These are phyloP conservation scores for Sordariomycetes sp. DNA, from an alignment of 2,329 filamentous ascomycete species.

Conservation along the genomic window DNA sequence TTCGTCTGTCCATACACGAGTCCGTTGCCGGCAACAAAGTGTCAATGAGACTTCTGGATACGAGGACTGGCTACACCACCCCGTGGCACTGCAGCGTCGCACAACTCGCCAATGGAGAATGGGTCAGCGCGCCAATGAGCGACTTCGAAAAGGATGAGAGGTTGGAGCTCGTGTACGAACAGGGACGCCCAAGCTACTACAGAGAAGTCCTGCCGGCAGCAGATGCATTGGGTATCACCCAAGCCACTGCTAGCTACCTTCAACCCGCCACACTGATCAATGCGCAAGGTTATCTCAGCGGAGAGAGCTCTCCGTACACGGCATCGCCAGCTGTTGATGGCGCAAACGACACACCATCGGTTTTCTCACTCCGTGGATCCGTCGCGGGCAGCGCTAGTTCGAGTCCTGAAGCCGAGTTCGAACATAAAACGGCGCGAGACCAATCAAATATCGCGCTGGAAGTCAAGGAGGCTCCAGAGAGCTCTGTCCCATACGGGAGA, in stretches of 20 bases:
- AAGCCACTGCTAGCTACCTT: neutral
- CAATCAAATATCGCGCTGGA: neutral
- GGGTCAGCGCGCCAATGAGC: conserved; percentile 15
- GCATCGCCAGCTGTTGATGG: neutral
- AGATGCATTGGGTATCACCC: conserved; percentile 1
- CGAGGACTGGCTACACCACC: conserved; percentile 18
- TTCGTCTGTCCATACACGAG: conserved; percentile 20
- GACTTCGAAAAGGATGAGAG: conserved; percentile 12
- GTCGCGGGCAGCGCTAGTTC: neutral
- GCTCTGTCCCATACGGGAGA: conserved; percentile 8
- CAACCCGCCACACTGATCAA: conserved; percentile 3
- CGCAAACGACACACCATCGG: neutral
- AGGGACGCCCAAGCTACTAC: conserved; percentile 10
- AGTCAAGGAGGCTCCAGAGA: neutral
- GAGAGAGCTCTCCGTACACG: neutral
- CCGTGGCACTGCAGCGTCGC: conserved; percentile 21
- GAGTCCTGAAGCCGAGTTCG: neutral
- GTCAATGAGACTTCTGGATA: conserved; percentile 17
- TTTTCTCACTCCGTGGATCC: neutral
- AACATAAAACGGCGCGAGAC: neutral
- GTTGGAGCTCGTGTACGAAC: conserved; percentile 12
- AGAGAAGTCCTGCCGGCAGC: neutral
- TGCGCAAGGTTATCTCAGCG: neutral
- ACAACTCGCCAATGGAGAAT: conserved; percentile 11
- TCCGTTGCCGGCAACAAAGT: conserved; percentile 16